Conservation (phyloP, 2,329 filamentous ascomycete species). For the Parastagonospora avenae region DNA sequence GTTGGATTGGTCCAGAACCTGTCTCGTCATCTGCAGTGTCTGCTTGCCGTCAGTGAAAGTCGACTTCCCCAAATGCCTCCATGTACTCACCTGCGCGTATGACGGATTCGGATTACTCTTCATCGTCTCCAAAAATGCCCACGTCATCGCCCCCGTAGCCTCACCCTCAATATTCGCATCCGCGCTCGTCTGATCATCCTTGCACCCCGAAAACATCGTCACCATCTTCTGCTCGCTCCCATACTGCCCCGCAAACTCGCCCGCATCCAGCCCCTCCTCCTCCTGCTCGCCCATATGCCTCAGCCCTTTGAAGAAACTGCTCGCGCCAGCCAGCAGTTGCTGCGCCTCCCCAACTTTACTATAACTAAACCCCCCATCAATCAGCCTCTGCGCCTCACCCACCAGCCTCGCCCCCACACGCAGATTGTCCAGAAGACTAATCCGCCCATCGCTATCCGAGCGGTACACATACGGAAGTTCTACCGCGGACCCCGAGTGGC, state of each 20-base stretch:
- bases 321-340: constrained; percentile 59
- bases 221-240: constrained; percentile 54
- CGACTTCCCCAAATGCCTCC: background rate
- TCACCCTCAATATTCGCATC: constrained; percentile 54
- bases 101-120: constrained; percentile 42
- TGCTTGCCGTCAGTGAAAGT: constrained; percentile 7
- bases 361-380: constrained; percentile 59
- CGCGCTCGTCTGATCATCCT: constrained; percentile 58
- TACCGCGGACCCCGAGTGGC: constrained; percentile 64
- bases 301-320: constrained; percentile 59
- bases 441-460: constrained; percentile 61
- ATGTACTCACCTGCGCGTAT: constrained; percentile 45
- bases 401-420: constrained; percentile 58
- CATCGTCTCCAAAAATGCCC: constrained; percentile 55
- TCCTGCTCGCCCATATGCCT: constrained; percentile 54
- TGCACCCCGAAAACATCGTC: constrained; percentile 58
- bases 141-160: constrained; percentile 54
- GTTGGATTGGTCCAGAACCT: constrained; percentile 45
- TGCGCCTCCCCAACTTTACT: constrained; percentile 57
- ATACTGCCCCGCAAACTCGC: constrained; percentile 52
- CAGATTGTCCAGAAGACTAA: constrained; percentile 62
- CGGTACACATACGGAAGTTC: constrained; percentile 65
- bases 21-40: constrained; percentile 48
- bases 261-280: constrained; percentile 49
- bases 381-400: constrained; percentile 55